These are phyloP conservation scores for Uronychia binucleata DNA, from an alignment of 73 alveolate species.

Conservation along the genomic window DNA sequence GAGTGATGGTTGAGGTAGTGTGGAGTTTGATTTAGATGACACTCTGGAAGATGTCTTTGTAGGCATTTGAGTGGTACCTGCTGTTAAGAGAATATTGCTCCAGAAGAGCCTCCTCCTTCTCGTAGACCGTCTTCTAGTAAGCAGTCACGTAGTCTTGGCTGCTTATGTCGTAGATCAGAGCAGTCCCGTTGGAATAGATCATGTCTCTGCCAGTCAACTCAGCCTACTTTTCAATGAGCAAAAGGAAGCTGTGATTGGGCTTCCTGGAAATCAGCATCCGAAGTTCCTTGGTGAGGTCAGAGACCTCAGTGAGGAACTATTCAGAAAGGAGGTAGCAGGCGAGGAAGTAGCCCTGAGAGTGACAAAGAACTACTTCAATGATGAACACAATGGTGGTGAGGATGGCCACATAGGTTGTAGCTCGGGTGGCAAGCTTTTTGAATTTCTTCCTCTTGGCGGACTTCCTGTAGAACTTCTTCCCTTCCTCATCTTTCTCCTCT, in stretches of 20 bases:
- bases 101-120: neutral
- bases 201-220: neutral
- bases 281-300: conserved; percentile 28
- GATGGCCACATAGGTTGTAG: neutral
- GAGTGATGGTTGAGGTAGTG: neutral
- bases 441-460: neutral
- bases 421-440: neutral
- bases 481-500: neutral
- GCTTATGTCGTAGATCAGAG: neutral
- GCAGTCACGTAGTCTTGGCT: neutral
- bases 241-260: neutral
- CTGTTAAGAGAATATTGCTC: conserved; percentile 36
- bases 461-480: neutral
- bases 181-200: neutral
- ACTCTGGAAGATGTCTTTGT: too few species aligned
- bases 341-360: conserved; percentile 24
- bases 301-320: conserved; percentile 16
- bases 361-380: neutral
- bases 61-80: too few species aligned
- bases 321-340: conserved; percentile 25
- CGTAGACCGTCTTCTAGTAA: neutral
- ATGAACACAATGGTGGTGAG: neutral
- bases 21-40: conserved; percentile 18
- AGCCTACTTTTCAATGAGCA: conserved; percentile 20
- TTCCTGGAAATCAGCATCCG: conserved; percentile 34